Percentiles rank a stretch among this genome's conserved stretches.
phyloP scores from a whole-genome alignment of 306 rosid species.

The Lathyrus oleraceus region DNA sequence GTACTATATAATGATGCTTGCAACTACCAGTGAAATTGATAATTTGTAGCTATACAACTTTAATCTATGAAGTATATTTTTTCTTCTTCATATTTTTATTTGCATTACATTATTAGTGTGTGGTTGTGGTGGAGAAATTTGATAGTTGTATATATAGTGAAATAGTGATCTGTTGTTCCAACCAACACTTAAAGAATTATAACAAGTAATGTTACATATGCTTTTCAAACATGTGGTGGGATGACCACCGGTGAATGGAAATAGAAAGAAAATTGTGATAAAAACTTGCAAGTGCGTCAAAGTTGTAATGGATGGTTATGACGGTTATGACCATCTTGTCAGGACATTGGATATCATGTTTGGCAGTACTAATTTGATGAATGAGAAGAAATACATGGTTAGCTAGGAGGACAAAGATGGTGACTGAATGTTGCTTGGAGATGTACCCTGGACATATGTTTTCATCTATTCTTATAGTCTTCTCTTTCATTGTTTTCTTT shows the following conservation, averaged over 20 bases:
- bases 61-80: no score
- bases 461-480: background rate
- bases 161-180: no score
- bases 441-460: constrained; percentile 82
- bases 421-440: constrained; percentile 84
- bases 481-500: background rate
- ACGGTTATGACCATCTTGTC: constrained; percentile 51
- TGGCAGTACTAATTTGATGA: constrained; percentile 47
- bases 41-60: no score
- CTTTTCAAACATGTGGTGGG: constrained; percentile 58
- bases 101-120: no score
- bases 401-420: constrained; percentile 78
- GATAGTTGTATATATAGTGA: no score
- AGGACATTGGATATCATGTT: constrained; percentile 55
- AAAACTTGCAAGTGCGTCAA: constrained; percentile 57
- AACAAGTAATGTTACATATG: no score
- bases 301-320: constrained; percentile 65
- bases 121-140: no score
- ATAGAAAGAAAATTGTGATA: constrained; percentile 45
- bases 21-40: no score
- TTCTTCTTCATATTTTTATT: no score
- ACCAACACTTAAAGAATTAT: no score
- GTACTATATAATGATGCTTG: no score
- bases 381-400: constrained; percentile 54
- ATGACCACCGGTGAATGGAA: constrained; percentile 71